A percentile compares a stretch with the other conserved stretches of the same genome.
Conservation (phyloP, 176 grass and related monocot genomes). For the Rhynchospora breviuscula region DNA sequence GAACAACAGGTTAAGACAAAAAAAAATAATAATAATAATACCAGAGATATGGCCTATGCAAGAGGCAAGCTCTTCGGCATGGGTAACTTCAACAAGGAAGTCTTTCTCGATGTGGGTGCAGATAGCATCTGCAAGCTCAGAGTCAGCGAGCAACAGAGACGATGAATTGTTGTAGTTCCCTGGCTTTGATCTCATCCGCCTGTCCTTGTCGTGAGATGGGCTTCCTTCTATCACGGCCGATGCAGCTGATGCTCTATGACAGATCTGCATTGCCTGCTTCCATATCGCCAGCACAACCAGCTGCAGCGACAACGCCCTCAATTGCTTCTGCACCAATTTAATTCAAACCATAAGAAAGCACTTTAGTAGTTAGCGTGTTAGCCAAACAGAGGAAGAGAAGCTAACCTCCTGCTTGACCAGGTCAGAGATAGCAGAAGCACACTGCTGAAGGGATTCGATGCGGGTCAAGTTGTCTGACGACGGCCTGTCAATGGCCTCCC, state of each 20-base stretch:
- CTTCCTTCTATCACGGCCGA: slow-evolving; percentile 49
- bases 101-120: slow-evolving; percentile 55
- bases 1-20: neutral
- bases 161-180: slow-evolving; percentile 24
- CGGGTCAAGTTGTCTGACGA: slow-evolving; percentile 46
- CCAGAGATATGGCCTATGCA: slow-evolving; percentile 62
- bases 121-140: slow-evolving; percentile 45
- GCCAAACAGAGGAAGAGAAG: neutral
- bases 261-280: slow-evolving; percentile 88
- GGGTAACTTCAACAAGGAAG: slow-evolving; percentile 66
- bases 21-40: too few relatives aligned
- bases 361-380: neutral
- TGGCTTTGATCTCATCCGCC: slow-evolving; percentile 26
- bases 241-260: slow-evolving; percentile 40
- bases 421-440: slow-evolving; percentile 53
- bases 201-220: slow-evolving; percentile 34
- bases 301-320: slow-evolving; percentile 85
- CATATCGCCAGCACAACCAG: slow-evolving; percentile 86
- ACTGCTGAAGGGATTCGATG: slow-evolving; percentile 81
- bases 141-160: slow-evolving; percentile 33
- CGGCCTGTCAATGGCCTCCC: slow-evolving; percentile 72
- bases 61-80: slow-evolving; percentile 78
- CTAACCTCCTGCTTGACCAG: slow-evolving; percentile 89
- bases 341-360: slow-evolving; percentile 37
- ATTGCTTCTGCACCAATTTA: slow-evolving; percentile 44